phyloP scores from a whole-genome alignment of 192 early-diverging fungal species.

The Neocallimastix lanati region DNA sequence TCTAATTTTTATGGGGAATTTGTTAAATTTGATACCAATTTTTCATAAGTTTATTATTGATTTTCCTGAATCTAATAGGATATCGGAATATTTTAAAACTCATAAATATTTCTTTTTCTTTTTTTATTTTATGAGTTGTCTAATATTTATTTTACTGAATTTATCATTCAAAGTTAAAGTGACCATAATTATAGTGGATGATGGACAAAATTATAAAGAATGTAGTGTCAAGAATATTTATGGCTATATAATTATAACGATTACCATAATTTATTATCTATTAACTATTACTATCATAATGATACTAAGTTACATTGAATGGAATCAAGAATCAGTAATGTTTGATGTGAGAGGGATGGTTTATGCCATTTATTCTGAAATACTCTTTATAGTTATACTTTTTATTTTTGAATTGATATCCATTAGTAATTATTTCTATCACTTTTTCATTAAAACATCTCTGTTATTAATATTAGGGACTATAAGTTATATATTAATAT shows the following conservation, averaged over 20 bases:
- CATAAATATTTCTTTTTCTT: not conserved
- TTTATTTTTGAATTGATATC: not conserved
- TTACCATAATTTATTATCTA: not conserved
- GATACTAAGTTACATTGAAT: not conserved
- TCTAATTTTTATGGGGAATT: not conserved
- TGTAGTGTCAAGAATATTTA: not conserved
- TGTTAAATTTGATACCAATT: not conserved
- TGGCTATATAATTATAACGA: not conserved
- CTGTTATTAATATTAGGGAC: not conserved
- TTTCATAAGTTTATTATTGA: not conserved
- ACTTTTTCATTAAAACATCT: not conserved
- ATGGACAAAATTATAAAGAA: not conserved
- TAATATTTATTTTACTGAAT: not conserved
- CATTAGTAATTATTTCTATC: not conserved
- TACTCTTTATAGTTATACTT: not conserved
- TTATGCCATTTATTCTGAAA: not conserved
- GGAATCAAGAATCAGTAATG: not conserved
- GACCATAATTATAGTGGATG: not conserved
- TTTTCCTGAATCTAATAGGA: not conserved
- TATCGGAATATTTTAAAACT: not conserved
- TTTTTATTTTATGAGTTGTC: not conserved
- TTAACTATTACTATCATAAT: not conserved
- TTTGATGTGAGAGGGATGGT: not conserved
- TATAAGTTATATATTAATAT: not conserved
- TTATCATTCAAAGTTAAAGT: too few species aligned